A percentile compares a stretch with the other conserved stretches of the same genome.
These are phyloP conservation scores for Mrakia frigida DNA, from an alignment of 768 basidiomycete genomes.

Conservation along the genomic window DNA sequence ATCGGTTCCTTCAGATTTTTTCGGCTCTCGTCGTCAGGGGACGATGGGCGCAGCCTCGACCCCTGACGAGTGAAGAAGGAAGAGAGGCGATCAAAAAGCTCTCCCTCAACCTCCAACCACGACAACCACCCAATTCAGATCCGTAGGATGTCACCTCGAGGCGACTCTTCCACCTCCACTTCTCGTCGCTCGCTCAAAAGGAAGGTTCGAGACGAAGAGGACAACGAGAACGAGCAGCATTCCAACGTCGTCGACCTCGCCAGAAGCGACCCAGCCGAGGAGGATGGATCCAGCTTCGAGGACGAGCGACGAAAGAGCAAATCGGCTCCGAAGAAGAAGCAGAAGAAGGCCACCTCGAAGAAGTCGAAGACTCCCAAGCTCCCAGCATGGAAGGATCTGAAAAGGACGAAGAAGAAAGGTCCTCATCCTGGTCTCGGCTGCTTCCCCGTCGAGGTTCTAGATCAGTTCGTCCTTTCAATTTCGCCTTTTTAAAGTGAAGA, in stretches of 20 bases:
- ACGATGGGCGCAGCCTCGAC: no score
- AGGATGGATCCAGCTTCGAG: neutral
- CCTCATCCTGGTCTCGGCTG: neutral
- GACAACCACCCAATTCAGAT: neutral
- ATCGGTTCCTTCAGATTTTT: no score
- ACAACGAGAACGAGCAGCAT: neutral
- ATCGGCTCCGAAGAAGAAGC: neutral
- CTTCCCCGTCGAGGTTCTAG: neutral
- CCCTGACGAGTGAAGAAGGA: no score
- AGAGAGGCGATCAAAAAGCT: no score
- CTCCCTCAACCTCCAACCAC: no score
- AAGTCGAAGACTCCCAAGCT: neutral
- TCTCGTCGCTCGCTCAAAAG: neutral
- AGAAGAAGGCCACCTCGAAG: neutral
- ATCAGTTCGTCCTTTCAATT: neutral
- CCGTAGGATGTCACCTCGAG: neutral
- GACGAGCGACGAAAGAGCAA: neutral
- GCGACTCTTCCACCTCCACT: neutral
- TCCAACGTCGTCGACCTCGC: neutral
- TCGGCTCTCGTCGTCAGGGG: no score
- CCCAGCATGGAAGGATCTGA: neutral
- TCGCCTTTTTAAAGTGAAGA: neutral
- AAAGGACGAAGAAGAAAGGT: neutral
- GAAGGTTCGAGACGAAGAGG: neutral
- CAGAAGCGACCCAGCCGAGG: neutral